Conservation (phyloP, 2,329 filamentous ascomycete species). For the Aspergillus pseudoglaucus region DNA sequence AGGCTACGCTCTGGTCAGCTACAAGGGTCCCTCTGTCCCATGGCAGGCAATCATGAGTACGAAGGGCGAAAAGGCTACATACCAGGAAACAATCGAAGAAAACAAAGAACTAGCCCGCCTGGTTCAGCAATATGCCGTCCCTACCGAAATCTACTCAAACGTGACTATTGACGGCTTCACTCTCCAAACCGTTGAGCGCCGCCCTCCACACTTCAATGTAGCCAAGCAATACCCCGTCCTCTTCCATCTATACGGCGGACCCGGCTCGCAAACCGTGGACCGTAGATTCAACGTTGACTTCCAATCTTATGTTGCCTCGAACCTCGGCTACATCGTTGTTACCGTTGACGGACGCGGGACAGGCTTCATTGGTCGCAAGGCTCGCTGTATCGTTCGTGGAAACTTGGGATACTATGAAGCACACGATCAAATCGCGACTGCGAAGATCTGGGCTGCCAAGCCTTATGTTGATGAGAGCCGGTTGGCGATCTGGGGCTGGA, state of each 20-base stretch:
- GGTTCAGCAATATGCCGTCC: conserved; percentile 71
- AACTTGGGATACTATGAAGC: conserved; percentile 82
- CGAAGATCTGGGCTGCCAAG: conserved; percentile 73
- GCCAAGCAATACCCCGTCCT: conserved; percentile 86
- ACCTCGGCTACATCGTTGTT: conserved; percentile 84
- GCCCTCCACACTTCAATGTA: conserved; percentile 79
- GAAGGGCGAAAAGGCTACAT: conserved; percentile 58
- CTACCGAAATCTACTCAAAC: conserved; percentile 73
- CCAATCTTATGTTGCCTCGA: conserved; percentile 79
- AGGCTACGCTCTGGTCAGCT: conserved; percentile 76
- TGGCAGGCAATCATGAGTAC: conserved; percentile 89
- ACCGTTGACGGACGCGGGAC: conserved; percentile 93
- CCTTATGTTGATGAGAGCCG: conserved; percentile 74
- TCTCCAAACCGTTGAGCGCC: conserved; percentile 70
- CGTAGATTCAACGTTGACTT: conserved; percentile 81
- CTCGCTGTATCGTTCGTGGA: conserved; percentile 73
- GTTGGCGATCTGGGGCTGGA: conserved; percentile 98
- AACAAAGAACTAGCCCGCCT: conserved; percentile 65
- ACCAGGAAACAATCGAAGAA: conserved; percentile 68
- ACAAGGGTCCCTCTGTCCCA: conserved; percentile 77
- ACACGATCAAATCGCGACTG: conserved; percentile 83
- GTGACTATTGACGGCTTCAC: conserved; percentile 75
- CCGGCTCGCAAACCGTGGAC: conserved; percentile 81
- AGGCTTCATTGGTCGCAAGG: conserved; percentile 77
- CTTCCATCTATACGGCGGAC: conserved; percentile 91